Conservation (phyloP, 2,329 filamentous ascomycete species). For the Verticillium nonalfalfae region DNA sequence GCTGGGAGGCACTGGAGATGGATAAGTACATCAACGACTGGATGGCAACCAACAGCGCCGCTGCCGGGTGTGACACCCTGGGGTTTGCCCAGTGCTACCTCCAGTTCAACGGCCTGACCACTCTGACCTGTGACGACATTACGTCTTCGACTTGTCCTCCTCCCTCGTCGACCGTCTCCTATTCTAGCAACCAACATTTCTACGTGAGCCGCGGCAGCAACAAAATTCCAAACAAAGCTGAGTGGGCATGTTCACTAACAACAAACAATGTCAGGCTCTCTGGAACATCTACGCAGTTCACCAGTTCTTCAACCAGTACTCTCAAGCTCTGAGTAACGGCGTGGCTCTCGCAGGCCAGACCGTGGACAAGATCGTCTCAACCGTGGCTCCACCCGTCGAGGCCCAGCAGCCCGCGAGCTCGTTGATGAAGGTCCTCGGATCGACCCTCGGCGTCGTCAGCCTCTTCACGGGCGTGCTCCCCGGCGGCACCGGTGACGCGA, state of each 20-base stretch:
- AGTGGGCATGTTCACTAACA: not conserved
- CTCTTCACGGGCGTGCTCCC: slow-evolving; percentile 15
- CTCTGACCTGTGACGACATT: slow-evolving; percentile 17
- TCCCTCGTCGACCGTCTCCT: slow-evolving; percentile 10
- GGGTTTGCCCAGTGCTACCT: slow-evolving; percentile 20
- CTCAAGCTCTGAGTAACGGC: slow-evolving; percentile 16
- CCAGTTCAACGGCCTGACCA: slow-evolving; percentile 17
- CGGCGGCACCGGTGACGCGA: slow-evolving; percentile 10
- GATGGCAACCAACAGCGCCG: slow-evolving; percentile 16
- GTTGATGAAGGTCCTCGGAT: slow-evolving; percentile 12
- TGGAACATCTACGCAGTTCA: slow-evolving; percentile 21
- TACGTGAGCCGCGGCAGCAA: slow-evolving; percentile 9
- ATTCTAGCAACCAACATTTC: slow-evolving; percentile 17
- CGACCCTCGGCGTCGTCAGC: slow-evolving; percentile 10
- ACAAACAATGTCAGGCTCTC: slow-evolving; percentile 8
- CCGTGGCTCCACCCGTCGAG: slow-evolving; percentile 16
- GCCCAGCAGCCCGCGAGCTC: slow-evolving; percentile 6
- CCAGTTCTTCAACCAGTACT: slow-evolving; percentile 22
- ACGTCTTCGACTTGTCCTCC: slow-evolving; percentile 17
- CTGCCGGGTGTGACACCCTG: slow-evolving; percentile 15
- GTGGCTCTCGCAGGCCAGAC: slow-evolving; percentile 17
- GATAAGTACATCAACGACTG: slow-evolving; percentile 16
- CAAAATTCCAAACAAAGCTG: not conserved
- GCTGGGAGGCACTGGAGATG: slow-evolving; percentile 14
- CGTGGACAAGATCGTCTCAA: slow-evolving; percentile 16